Evolutionary conservation across 192 early-diverging fungal species (phyloP).

Genomic region (Dissophora ornata): DNA sequence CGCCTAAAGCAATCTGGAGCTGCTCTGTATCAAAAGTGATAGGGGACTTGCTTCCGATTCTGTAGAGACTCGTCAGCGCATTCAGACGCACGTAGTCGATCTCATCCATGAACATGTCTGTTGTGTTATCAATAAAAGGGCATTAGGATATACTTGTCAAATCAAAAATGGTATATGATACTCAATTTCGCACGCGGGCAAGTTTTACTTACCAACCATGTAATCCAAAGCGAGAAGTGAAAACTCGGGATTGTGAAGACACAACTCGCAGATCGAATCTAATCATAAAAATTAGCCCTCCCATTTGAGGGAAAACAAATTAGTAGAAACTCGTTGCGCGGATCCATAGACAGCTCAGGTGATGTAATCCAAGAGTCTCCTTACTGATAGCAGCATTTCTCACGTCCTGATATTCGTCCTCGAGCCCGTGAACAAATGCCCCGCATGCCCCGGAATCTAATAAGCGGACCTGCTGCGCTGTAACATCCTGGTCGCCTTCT

Average conservation of each 20-base stretch:
- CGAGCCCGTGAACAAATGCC: conserved; percentile 94
- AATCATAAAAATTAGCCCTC: too few relatives aligned
- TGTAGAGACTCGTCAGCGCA: conserved; percentile 78
- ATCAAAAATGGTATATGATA: too few relatives aligned
- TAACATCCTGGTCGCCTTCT: conserved; percentile 75
- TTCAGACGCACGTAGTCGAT: conserved; percentile 86
- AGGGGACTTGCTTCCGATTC: conserved; percentile 68
- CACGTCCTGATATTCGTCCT: conserved; percentile 94
- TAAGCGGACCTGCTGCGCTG: conserved; percentile 73
- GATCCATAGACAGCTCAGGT: too few relatives aligned
- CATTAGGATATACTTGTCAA: too few relatives aligned
- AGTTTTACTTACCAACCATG: conserved; percentile 72
- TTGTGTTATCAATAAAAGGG: too few relatives aligned
- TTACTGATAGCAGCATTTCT: conserved; percentile 87
- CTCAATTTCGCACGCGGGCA: neutral
- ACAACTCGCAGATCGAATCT: conserved; percentile 86
- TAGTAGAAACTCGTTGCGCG: too few relatives aligned
- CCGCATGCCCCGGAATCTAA: conserved; percentile 89
- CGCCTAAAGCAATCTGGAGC: conserved; percentile 76
- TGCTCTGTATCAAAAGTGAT: conserved; percentile 79
- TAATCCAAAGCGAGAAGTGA: conserved; percentile 80
- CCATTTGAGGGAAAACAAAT: too few relatives aligned
- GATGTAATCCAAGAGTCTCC: too few relatives aligned
- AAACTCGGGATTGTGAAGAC: conserved; percentile 76
- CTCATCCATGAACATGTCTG: conserved; percentile 99